Evolutionary conservation across 768 basidiomycete genomes (phyloP).

Genomic region (Suillus lakei): DNA sequence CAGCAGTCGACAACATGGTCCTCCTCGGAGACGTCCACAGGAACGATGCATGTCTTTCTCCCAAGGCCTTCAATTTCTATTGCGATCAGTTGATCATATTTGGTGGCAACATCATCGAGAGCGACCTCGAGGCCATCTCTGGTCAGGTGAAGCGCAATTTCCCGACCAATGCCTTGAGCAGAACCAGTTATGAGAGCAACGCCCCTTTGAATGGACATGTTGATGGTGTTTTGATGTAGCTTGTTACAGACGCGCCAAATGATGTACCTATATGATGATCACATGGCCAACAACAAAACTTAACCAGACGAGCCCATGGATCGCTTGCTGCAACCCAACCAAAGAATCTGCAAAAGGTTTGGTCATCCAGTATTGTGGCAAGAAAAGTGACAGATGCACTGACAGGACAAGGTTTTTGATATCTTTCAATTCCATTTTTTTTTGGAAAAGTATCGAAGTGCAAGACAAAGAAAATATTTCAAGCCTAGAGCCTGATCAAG

Average conservation of each 20-base stretch:
- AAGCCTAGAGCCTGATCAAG: background rate
- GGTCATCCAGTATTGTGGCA: background rate
- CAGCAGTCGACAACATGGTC: no score
- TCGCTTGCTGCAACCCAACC: background rate
- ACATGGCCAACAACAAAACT: background rate
- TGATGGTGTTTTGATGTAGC: background rate
- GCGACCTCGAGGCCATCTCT: constrained; percentile 32
- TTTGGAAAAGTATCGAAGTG: background rate
- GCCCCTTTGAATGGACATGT: constrained; percentile 27
- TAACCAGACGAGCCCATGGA: no score
- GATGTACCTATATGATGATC: background rate
- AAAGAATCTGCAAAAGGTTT: background rate
- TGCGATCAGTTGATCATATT: constrained; percentile 13
- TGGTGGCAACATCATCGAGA: constrained; percentile 31
- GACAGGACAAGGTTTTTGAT: background rate
- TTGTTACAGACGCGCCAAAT: background rate
- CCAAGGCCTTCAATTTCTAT: constrained; percentile 27
- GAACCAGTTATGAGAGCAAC: constrained; percentile 36
- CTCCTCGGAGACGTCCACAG: constrained; percentile 27
- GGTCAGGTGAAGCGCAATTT: constrained; percentile 23
- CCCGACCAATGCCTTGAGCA: constrained; percentile 33
- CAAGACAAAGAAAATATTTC: background rate
- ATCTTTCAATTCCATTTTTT: background rate
- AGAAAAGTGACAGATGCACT: background rate
- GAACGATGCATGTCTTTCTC: constrained; percentile 19